Conservation (phyloP, 192 early-diverging fungal genomes). For the Gonapodya prolifera region DNA sequence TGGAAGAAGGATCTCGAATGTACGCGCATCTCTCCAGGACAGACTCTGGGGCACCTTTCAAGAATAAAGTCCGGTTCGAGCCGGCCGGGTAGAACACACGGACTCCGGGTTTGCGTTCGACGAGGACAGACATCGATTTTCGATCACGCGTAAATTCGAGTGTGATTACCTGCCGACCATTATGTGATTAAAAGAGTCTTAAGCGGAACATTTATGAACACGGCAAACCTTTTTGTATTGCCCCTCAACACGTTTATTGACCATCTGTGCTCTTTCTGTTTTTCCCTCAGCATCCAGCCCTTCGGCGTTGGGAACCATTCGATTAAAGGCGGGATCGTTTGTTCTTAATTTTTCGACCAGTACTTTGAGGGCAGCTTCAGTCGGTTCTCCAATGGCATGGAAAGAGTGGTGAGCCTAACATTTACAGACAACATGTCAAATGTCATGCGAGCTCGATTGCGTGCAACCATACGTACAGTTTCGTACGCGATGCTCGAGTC, state of each 20-base stretch:
- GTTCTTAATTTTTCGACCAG: slow-evolving; percentile 90
- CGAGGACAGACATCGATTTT: slow-evolving; percentile 95
- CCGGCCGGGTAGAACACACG: background rate
- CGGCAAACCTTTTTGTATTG: slow-evolving; percentile 7
- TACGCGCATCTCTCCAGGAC: slow-evolving; percentile 75
- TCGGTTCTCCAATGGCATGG: slow-evolving; percentile 86
- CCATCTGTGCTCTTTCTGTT: background rate
- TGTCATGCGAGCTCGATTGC: background rate
- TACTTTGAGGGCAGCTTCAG: slow-evolving; percentile 90
- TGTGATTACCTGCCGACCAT: slow-evolving; percentile 20
- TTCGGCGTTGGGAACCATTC: slow-evolving; percentile 16
- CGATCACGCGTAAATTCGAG: slow-evolving; percentile 94
- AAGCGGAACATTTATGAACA: background rate
- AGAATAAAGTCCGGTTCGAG: slow-evolving; percentile 37
- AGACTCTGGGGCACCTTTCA: slow-evolving; percentile 93
- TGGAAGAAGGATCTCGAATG: slow-evolving; percentile 28
- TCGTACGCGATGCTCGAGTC: slow-evolving; percentile 76
- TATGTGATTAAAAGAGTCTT: background rate
- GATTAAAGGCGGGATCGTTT: slow-evolving; percentile 53
- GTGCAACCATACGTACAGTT: slow-evolving; percentile 28
- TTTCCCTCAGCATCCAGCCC: slow-evolving; percentile 11
- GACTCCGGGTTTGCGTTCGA: slow-evolving; percentile 11
- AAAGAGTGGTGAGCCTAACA: slow-evolving; percentile 32
- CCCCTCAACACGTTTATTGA: background rate
- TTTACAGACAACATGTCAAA: slow-evolving; percentile 8